Evolutionary conservation across 2,329 filamentous ascomycete genomes (phyloP), one percentile per base, ranked within the genome.

Genomic region (Cercospora sp.): DNA sequence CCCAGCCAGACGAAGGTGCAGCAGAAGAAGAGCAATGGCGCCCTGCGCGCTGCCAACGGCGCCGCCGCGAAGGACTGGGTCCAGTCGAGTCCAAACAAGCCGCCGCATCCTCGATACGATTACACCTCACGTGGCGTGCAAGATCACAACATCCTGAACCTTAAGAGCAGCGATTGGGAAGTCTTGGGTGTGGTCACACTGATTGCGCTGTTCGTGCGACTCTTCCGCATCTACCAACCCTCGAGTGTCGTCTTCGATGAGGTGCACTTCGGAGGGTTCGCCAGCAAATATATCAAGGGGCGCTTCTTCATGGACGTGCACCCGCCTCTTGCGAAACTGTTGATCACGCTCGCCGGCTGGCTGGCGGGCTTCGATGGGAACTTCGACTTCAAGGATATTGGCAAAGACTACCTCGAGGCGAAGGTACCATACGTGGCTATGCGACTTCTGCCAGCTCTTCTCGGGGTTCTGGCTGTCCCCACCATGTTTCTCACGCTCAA

Each of bases 231-330:
- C 82, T 97, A 96, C 80, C 93, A 97, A 80, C 95, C 95, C 66
- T 91, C 89, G 77, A 97, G 94, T 77, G 95, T 99, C 70, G 95
- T 99, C 74, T 99, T 99, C 80, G 95, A 99, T 81, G 95, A 99
- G 84, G 95, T 99, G 80, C 95, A 99, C 82, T 99, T 99, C 80
- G 95, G 95, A 80, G 95, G 95, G 60, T 99, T 99, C 79, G 95
- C 95, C 72, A 93, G 91, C 75, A 99, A 99, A 82, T 99, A 99
- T 81, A 98, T 99, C 86, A 98, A 99, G 85, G 95, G 95, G 77
- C 91, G 87, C 80, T 99, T 99, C 87, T 99, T 99, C 82, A 99
- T 99, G 95, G 95, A 99, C 79, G 95, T 99, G n/a, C 95, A 99
- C 79, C 95, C 95, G 34, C 95, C 95, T 57, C 86, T 99, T 69